Evolutionary conservation across 331 rosid genomes (phyloP).

Genomic region (Saraca asoca): DNA sequence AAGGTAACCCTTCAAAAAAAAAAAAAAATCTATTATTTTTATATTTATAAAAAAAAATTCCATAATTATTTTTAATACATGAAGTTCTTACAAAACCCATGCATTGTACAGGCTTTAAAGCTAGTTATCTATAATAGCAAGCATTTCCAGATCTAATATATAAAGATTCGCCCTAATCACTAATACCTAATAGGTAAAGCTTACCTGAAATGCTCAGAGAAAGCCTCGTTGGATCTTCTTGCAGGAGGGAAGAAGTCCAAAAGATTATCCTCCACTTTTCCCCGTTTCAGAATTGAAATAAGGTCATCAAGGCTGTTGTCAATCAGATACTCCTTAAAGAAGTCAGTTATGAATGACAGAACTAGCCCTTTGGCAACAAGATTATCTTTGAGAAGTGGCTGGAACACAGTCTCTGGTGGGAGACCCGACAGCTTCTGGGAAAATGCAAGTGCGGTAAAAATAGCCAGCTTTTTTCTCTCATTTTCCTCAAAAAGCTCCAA

Average conservation of each 20-base stretch:
- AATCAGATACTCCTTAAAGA: conserved; percentile 90
- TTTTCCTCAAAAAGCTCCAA: conserved; percentile 98
- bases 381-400: conserved; percentile 96
- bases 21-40: too few species aligned
- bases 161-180: not conserved
- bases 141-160: not conserved
- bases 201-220: conserved; percentile 96
- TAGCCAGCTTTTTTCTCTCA: conserved; percentile 97
- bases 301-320: conserved; percentile 98
- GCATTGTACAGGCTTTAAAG: too few species aligned
- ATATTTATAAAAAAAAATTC: too few species aligned
- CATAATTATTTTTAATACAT: too few species aligned
- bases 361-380: conserved; percentile 99
- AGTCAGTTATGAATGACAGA: conserved; percentile 86
- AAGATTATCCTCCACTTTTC: conserved; percentile 94
- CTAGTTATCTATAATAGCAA: not conserved
- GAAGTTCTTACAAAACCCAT: too few species aligned
- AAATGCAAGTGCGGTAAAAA: conserved; percentile 98
- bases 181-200: conserved; percentile 25
- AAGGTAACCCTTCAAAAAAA: too few species aligned
- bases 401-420: conserved; percentile 97
- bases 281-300: conserved; percentile 92
- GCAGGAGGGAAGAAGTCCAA: conserved; percentile 86
- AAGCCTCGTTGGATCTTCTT: conserved; percentile 77
- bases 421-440: conserved; percentile 99